Evolutionary conservation across 306 rosid genomes (phyloP), one percentile per base, ranked within the genome.

Genomic region (Cucurbita maxima): DNA sequence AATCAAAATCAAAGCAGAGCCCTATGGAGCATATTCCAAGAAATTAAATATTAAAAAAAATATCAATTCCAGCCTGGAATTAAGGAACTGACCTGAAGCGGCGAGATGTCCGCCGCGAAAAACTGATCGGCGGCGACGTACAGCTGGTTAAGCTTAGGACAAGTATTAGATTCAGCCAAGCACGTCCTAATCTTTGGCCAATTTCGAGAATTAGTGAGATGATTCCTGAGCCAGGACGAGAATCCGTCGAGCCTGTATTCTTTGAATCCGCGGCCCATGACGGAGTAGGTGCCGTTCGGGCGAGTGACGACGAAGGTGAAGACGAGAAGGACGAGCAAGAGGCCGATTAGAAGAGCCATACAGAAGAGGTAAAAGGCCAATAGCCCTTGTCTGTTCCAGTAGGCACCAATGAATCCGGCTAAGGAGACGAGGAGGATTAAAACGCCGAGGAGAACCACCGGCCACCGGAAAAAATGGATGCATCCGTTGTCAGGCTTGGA

Each of bases 341-440:
- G 69, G 19, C 37, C 78, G 37, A 94, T 88, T 77, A 94, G 92
- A 5, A 84, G 60, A 0, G 97, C 97, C 99, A 94, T 94, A 72
- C 72, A 77, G 83, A 85, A 85, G 52, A 94, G 97, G 87, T 90
- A 91, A 37, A 94, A 79, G 11, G 95, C 97, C 10, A 94, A 59
- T 6, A 94, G 87, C 8, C 92, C 87, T 71, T 82, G 89, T 45
- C 77, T 88, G 88, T 91, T 86, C 83, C 88, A 86, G 76, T 85
- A 91, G 7, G 99, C 89, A 55, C 98, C 98, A 10, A 91, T 80
- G 61, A 94, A 94, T 67, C 98, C 98, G 9, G 91, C 79, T 0
- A 90, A 84, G 3, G 95, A 81, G 50, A 91, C 90, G 5, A 91
- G 76, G 66, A 94, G 88, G 71, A 94, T 60, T 3, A 94, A 88